Base-by-base conservation (phyloP, 2,329 filamentous ascomycete species). In the Colletotrichum limetticola region DNA sequence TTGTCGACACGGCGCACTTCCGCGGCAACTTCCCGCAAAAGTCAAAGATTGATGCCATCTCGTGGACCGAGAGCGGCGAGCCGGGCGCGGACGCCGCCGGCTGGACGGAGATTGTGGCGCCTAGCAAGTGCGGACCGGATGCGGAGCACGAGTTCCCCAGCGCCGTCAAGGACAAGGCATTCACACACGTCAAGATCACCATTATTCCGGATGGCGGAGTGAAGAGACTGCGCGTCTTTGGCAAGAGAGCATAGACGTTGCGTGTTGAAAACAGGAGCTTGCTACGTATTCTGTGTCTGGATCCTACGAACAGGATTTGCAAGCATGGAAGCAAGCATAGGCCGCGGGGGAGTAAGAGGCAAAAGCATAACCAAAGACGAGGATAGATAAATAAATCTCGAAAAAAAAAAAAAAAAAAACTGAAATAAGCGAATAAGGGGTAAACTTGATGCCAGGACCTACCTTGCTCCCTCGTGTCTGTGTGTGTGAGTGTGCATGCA, bases 151-250 rank as follows among this genome's bases (percentile, higher is more conserved):
- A 89, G 75, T 94, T 93, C 79, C 84, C 83, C 37, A 88, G 85
- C 66, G 78, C 86, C 70, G 85, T 90, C 22, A 85, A 87, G 76
- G 90, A 90, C 49, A 87, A 86, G 79, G 84, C 86, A 2, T 93
- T 94, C 78, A 95, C 93, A 14, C 95, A 97, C 83, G 91, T 95
- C 26, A 98, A 97, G 88, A 86, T 98, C 80, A 93, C 94, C 42
- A 97, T 98, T 80, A 94, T 98, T 77, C 96, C 96, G 0, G 95
- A 98, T 82, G 95, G 96, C 42, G 95, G 96, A 28, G 93, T 98
- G 3, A 98, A 97, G 90, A 87, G 95, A 75, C 89, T 98, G 76
- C 90, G 95, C 58, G 91, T 96, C 2, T 91, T 94, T 81, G 94
- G 93, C 2, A 91, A 88, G 79, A 87, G 91, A 76, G 84, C 66